A percentile compares a stretch with the other conserved stretches of the same genome.
These are phyloP conservation scores for Saccharomyces hybrid DNA, from an alignment of 1,139 yeast species.

Conservation along the genomic window DNA sequence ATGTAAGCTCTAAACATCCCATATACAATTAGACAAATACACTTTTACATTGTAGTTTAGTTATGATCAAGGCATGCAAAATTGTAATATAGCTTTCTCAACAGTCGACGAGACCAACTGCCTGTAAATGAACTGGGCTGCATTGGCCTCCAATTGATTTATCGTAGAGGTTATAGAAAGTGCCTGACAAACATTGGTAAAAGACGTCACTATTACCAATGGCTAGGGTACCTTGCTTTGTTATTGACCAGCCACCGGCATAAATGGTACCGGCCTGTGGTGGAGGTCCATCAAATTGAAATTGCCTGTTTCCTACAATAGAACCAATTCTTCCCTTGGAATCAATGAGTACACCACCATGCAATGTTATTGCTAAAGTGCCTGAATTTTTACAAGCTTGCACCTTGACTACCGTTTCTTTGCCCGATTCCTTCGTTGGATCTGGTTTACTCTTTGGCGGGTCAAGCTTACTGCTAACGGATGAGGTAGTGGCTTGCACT, in stretches of 20 bases:
- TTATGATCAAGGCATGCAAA: neutral
- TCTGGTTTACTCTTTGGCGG: conserved; percentile 3
- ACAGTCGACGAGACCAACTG: conserved; percentile 59
- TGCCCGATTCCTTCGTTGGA: conserved; percentile 2
- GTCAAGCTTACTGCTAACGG: conserved; percentile 26
- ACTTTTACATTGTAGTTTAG: neutral
- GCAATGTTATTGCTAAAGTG: conserved; percentile 49
- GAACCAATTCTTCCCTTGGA: conserved; percentile 66
- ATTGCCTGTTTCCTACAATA: conserved; percentile 77
- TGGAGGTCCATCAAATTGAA: conserved; percentile 85
- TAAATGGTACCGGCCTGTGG: conserved; percentile 81
- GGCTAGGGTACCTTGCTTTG: conserved; percentile 57
- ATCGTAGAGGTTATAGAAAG: conserved; percentile 77
- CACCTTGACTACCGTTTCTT: conserved; percentile 6
- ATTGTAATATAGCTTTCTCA: conserved; percentile 27
- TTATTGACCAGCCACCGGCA: conserved; percentile 73
- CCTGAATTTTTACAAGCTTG: conserved; percentile 43
- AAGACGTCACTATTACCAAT: conserved; percentile 57
- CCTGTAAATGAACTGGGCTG: conserved; percentile 51
- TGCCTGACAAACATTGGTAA: conserved; percentile 76
- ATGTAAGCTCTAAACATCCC: neutral
- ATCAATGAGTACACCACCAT: conserved; percentile 50
- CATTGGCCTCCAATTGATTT: conserved; percentile 61
- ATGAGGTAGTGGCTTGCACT: conserved; percentile 40
- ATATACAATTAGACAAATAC: neutral